phyloP scores from a whole-genome alignment of 2,329 filamentous ascomycete genomes.

The Parascedosporium putredinis region DNA sequence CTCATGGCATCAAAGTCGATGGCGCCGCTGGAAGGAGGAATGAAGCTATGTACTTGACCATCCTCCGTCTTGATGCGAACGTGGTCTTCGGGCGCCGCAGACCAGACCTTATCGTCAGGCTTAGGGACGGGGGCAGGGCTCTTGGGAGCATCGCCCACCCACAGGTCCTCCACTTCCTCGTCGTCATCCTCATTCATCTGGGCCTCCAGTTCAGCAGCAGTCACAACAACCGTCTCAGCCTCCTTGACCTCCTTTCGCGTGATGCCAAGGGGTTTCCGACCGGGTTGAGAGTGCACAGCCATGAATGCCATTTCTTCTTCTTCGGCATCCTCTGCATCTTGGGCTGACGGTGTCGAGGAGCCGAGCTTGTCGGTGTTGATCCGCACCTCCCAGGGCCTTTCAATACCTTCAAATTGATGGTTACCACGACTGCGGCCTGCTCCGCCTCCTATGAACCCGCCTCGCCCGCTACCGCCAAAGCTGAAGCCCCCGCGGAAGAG shows the following conservation, averaged over 20 bases:
- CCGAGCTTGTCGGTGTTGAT: conserved; percentile 49
- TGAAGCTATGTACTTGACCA: conserved; percentile 24
- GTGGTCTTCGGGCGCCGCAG: conserved; percentile 24
- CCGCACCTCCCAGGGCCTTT: conserved; percentile 30
- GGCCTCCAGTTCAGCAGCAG: conserved; percentile 46
- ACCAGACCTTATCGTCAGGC: conserved; percentile 31
- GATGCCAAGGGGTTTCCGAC: conserved; percentile 4
- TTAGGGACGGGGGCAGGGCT: conserved; percentile 18
- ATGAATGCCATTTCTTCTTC: conserved; percentile 12
- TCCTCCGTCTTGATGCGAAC: conserved; percentile 35
- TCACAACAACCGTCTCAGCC: conserved; percentile 41
- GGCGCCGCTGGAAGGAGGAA: conserved; percentile 14
- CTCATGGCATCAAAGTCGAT: conserved; percentile 30
- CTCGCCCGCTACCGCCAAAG: neutral
- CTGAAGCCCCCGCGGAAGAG: neutral
- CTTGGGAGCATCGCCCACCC: conserved; percentile 26
- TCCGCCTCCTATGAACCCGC: neutral
- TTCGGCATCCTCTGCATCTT: conserved; percentile 30
- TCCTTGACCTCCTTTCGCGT: conserved; percentile 40
- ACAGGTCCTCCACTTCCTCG: conserved; percentile 36
- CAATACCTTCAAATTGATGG: conserved; percentile 16
- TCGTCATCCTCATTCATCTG: conserved; percentile 38
- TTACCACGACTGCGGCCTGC: conserved; percentile 18
- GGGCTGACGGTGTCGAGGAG: conserved; percentile 28
- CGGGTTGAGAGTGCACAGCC: conserved; percentile 10